These are phyloP conservation scores for Mitragyna speciosa DNA, from an alignment of 257 asterid genomes.

Conservation along the genomic window DNA sequence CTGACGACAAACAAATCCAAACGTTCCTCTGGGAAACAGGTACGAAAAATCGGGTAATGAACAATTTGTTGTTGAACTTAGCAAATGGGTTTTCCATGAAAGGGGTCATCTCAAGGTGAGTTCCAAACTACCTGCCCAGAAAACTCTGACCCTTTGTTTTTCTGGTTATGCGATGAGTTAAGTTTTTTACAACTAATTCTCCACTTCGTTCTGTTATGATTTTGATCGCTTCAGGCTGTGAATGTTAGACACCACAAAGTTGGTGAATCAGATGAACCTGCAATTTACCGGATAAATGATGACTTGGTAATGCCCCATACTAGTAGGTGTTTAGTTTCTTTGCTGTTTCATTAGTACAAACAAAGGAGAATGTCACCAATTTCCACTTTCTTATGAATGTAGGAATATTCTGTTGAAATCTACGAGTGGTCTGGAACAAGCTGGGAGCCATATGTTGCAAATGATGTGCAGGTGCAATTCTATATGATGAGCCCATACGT, in stretches of 20 bases:
- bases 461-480: slow-evolving; percentile 87
- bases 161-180: background rate
- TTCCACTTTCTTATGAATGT: background rate
- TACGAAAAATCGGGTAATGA: slow-evolving; percentile 73
- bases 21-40: slow-evolving; percentile 35
- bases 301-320: slow-evolving; percentile 57
- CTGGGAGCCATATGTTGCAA: slow-evolving; percentile 77
- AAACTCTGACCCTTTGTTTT: background rate
- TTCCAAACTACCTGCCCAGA: background rate
- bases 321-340: background rate
- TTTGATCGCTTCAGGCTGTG: slow-evolving; percentile 45
- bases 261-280: slow-evolving; percentile 69
- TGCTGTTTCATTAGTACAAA: background rate
- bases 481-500: slow-evolving; percentile 93
- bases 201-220: slow-evolving; percentile 4
- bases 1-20: background rate
- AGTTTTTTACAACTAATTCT: background rate
- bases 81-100: slow-evolving; percentile 92
- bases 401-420: slow-evolving; percentile 73
- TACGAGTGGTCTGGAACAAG: slow-evolving; percentile 78
- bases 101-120: slow-evolving; percentile 89
- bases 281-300: slow-evolving; percentile 78
- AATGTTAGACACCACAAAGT: slow-evolving; percentile 75
- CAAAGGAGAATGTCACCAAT: background rate
- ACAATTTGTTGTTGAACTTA: slow-evolving; percentile 62